Conservation (phyloP, 2,329 filamentous ascomycete species). For the Sporothrix brunneoviolacea region DNA sequence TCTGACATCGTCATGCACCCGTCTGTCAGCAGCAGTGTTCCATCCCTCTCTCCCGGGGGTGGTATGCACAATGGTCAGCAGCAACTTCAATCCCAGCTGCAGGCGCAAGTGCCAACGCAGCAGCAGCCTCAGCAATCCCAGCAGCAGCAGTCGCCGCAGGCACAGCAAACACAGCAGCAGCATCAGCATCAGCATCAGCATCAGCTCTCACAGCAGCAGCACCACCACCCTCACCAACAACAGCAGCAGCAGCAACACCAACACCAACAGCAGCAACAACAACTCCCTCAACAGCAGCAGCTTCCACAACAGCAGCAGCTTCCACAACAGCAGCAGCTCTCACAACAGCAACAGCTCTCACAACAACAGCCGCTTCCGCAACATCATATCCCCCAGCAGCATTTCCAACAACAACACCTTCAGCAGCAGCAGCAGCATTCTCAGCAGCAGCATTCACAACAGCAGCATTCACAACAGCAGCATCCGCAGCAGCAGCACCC, state of each 20-base stretch:
- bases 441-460: constrained; percentile 23
- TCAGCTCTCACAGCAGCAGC: constrained; percentile 5
- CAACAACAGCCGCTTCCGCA: constrained; percentile 8
- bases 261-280: constrained; percentile 24
- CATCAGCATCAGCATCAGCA: constrained; percentile 7
- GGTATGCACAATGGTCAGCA: neutral
- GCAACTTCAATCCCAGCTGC: constrained; percentile 16
- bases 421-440: constrained; percentile 21
- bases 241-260: constrained; percentile 9
- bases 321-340: neutral
- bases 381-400: neutral
- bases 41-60: neutral
- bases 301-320: constrained; percentile 22
- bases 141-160: constrained; percentile 16
- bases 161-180: constrained; percentile 5
- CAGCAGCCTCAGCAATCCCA: constrained; percentile 18
- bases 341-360: constrained; percentile 23
- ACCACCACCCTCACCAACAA: constrained; percentile 7
- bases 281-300: constrained; percentile 21
- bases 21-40: constrained; percentile 23
- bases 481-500: constrained; percentile 27
- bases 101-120: constrained; percentile 17
- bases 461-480: constrained; percentile 7
- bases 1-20: constrained; percentile 50
- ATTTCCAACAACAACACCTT: constrained; percentile 19